Percentiles rank a stretch among this genome's conserved stretches.
These are phyloP conservation scores for Macrocystidia cucumis DNA, from an alignment of 1,284 basidiomycete species.

Conservation along the genomic window DNA sequence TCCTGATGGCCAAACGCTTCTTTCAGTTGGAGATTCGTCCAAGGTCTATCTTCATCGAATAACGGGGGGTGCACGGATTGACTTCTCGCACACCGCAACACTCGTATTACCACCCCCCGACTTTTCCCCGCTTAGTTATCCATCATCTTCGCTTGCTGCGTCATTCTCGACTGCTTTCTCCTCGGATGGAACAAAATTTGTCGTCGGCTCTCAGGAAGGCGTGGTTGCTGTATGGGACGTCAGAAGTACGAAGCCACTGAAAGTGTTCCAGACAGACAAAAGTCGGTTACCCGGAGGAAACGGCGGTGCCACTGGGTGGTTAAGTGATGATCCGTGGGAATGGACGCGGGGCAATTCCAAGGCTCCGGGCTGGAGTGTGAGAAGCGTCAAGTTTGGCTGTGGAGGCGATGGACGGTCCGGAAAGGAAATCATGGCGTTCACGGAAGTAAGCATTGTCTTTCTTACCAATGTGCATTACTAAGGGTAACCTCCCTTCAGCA, in stretches of 20 bases:
- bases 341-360: slow-evolving; percentile 47
- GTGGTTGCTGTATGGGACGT: slow-evolving; percentile 78
- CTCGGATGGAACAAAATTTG: slow-evolving; percentile 73
- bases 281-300: slow-evolving; percentile 30
- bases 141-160: slow-evolving; percentile 44
- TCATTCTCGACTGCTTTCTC: slow-evolving; percentile 86
- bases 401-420: slow-evolving; percentile 29
- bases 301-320: slow-evolving; percentile 41
- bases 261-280: slow-evolving; percentile 46
- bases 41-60: slow-evolving; percentile 73
- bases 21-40: slow-evolving; percentile 82
- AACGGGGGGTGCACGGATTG: slow-evolving; percentile 45
- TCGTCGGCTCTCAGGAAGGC: slow-evolving; percentile 83
- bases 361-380: slow-evolving; percentile 71
- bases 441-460: slow-evolving; percentile 51
- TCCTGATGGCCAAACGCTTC: slow-evolving; percentile 74
- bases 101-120: slow-evolving; percentile 50
- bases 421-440: slow-evolving; percentile 70
- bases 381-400: slow-evolving; percentile 72
- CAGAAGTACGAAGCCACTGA: slow-evolving; percentile 60
- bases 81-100: slow-evolving; percentile 48
- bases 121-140: slow-evolving; percentile 23
- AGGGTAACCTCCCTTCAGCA: slow-evolving; percentile 40
- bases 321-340: slow-evolving; percentile 58
- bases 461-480: slow-evolving; percentile 1